Evolutionary conservation across 805 yeast species (phyloP), one percentile per base, ranked within the genome.

Genomic region (Zygosaccharomyces pseudorouxii): DNA sequence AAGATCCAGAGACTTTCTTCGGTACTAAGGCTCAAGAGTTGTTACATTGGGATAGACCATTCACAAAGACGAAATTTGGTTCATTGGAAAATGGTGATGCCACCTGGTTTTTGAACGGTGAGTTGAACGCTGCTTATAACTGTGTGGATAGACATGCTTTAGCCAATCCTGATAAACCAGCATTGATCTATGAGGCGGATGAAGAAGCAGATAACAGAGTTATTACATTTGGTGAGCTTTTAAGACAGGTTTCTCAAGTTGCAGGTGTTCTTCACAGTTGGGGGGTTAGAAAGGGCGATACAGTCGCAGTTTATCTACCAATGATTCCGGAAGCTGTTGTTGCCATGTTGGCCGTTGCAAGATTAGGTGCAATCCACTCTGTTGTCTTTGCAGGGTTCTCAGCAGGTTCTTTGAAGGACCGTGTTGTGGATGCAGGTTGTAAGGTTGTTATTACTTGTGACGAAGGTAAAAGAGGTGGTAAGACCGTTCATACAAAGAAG

Each of bases 331-430:
- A 85, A 64, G 90, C 93, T 35, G 70, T 86, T 45, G 72, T 84
- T 49, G 80, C 93, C 23, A 69, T 86, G 73, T 71, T 86, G 68
- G 95, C 95, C 22, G 83, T 86, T 61, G 78, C 80, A 38, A 76
- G 95, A 69, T 72, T 86, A 54, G 95, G 95, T 60, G 95, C 95
- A 11, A 73, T 86, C 51, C 95, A 86, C 67, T 84, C 92, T 2
- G 93, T 86, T 30, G 84, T 86, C 28, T 86, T 86, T 71, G 95
- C 95, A 28, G 95, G 95, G 6, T 86, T 86, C 68, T 79, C 86
- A 7, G 76, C 88, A 33, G 83, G 83, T 49, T 82, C 89, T 8
- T 72, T 84, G 54, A 73, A 79, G 52, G 92, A 84, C 67, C 77
- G 92, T 58, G 81, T 84, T 62, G 75, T 73, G 55, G 87, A 84